Percentiles rank a stretch among this genome's conserved stretches.
phyloP scores from a whole-genome alignment of 2,329 filamentous ascomycete genomes.

The Colletotrichum horii region DNA sequence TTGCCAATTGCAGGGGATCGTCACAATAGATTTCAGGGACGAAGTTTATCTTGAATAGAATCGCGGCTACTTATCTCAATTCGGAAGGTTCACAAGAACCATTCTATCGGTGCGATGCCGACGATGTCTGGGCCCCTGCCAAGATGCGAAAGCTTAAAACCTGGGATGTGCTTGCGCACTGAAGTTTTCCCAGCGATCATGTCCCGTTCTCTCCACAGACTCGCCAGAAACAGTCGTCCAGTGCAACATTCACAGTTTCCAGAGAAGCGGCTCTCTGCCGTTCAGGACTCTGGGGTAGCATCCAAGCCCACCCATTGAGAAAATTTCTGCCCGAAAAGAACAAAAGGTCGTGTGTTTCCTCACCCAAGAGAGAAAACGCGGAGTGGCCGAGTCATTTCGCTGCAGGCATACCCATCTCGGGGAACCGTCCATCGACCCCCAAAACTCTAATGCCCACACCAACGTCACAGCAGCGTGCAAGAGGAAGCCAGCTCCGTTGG shows the following conservation, averaged over 20 bases:
- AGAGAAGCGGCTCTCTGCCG: neutral
- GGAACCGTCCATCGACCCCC: neutral
- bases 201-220: neutral
- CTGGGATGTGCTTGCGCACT: neutral
- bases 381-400: neutral
- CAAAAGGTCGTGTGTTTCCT: neutral
- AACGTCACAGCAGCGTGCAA: neutral
- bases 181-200: neutral
- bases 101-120: neutral
- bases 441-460: slow-evolving; percentile 3
- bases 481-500: neutral
- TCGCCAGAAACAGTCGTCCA: neutral
- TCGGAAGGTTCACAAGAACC: neutral
- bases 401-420: slow-evolving; percentile 2
- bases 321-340: neutral
- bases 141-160: neutral
- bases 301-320: neutral
- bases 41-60: neutral
- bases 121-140: neutral
- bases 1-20: neutral
- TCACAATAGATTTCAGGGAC: neutral
- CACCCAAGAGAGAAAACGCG: neutral
- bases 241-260: neutral
- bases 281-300: neutral
- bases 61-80: neutral